Conservation (phyloP, 2,329 filamentous ascomycete species). For the Xylaria arbuscula region DNA sequence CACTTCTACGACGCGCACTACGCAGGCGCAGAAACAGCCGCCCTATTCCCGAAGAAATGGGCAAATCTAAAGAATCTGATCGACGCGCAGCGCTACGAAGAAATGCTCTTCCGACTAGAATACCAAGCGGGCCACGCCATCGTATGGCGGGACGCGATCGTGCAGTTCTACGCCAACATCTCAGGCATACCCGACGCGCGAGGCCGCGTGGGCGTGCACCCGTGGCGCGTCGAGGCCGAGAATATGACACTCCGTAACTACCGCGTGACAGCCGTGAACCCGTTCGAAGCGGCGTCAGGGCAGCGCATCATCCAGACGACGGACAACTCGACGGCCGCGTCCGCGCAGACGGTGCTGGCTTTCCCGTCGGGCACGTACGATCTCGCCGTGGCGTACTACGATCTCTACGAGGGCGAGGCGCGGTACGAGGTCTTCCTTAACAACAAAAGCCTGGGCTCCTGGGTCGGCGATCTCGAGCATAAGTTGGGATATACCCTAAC, state of each 20-base stretch:
- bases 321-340: slow-evolving; percentile 63
- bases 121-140: slow-evolving; percentile 77
- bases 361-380: slow-evolving; percentile 68
- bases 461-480: slow-evolving; percentile 70
- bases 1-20: slow-evolving; percentile 65
- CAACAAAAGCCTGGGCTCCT: slow-evolving; percentile 63
- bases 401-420: slow-evolving; percentile 68
- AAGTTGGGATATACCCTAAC: slow-evolving; percentile 68
- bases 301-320: slow-evolving; percentile 65
- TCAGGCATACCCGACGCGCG: slow-evolving; percentile 68
- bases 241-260: slow-evolving; percentile 71
- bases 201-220: slow-evolving; percentile 68
- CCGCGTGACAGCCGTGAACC: slow-evolving; percentile 62
- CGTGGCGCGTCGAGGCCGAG: slow-evolving; percentile 76
- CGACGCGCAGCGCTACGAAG: slow-evolving; percentile 68
- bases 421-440: slow-evolving; percentile 67
- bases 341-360: slow-evolving; percentile 58
- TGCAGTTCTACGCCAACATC: slow-evolving; percentile 70
- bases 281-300: slow-evolving; percentile 70
- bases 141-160: slow-evolving; percentile 76
- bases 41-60: slow-evolving; percentile 68
- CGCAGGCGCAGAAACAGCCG: slow-evolving; percentile 67
- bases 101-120: slow-evolving; percentile 67
- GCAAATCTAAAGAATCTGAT: slow-evolving; percentile 64
- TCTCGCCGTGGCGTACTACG: slow-evolving; percentile 74